Percentiles rank a stretch among this genome's conserved stretches.
phyloP scores from a whole-genome alignment of 805 yeast genomes.

The Komagataella populi region DNA sequence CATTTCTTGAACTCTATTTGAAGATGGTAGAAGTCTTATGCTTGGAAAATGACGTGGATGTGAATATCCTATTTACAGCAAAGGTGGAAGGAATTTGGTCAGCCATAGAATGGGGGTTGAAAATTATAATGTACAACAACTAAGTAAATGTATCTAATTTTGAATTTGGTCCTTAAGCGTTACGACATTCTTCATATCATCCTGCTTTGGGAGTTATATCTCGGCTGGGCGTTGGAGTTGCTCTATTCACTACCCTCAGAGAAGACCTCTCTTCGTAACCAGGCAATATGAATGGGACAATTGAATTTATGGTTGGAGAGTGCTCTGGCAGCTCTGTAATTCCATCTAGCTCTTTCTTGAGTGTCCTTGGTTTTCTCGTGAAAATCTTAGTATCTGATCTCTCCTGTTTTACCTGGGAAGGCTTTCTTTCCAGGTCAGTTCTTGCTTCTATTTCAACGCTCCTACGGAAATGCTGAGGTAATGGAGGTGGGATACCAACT shows the following conservation, averaged over 20 bases:
- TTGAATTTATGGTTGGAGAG: background rate
- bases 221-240: background rate
- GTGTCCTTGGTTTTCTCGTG: slow-evolving; percentile 11
- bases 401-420: slow-evolving; percentile 1
- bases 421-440: background rate
- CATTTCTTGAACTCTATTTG: background rate
- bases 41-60: too few relatives aligned
- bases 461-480: background rate
- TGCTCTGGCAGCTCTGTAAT: background rate
- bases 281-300: slow-evolving; percentile 12
- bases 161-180: too few relatives aligned
- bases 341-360: slow-evolving; percentile 1
- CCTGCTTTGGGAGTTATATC: background rate
- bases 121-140: too few relatives aligned
- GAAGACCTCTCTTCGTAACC: slow-evolving; percentile 13
- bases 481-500: slow-evolving; percentile 5
- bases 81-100: too few relatives aligned
- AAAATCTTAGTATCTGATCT: slow-evolving; percentile 12
- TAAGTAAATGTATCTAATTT: too few relatives aligned
- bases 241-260: slow-evolving; percentile 9
- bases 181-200: too few relatives aligned
- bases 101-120: too few relatives aligned
- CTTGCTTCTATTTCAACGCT: background rate
- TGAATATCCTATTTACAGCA: too few relatives aligned
- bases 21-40: too few relatives aligned